Base-by-base conservation (phyloP, 345 rosid genomes). In the Geranium brycei region DNA sequence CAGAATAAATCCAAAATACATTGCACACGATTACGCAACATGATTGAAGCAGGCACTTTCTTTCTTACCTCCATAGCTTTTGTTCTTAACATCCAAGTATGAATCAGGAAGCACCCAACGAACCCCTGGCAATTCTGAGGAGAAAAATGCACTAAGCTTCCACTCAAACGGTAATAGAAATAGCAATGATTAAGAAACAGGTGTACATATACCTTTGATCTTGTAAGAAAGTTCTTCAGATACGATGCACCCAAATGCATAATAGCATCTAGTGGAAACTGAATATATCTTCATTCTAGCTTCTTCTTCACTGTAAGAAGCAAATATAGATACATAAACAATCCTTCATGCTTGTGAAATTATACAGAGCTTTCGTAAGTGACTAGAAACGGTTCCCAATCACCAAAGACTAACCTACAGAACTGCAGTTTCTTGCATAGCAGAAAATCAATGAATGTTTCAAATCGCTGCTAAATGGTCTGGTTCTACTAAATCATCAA, bases 91-190 rank as follows among this genome's bases (percentile, higher is more conserved):
- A 82, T 95, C 97, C 68, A 91, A 41, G 76, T 88, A 95, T 4
- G 99, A 95, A 78, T 95, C 97, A 17, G 97, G 99, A 66, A 95
- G 96, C 76, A 95, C 99, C 91, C 99, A 95, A 7, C 95, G 85
- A 40, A 91, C 97, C 51, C 77, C 72, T 5, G 89, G 86, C 75
- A 95, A 68, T 60, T 88, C 99, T 93, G 79, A 0, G 38, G 7
- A 31, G 51, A 17, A 67, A 17, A 7, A 41, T 7, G 11, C 23
- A 61, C 17, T 8, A 31, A 74, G 62, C 19, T 19, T 19, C 3
- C 51, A 17, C 66, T 5, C 5, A 35, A 51, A 13, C 7, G 19
- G 5, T 4, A 13, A 18, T 17, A 30, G 0, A 63, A 30, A 17
- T 17, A 16, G 10, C 58, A 30, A 2, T 14, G 15, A 41, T 17